A percentile compares a stretch with the other conserved stretches of the same genome.
Evolutionary conservation across 2,329 filamentous ascomycete genomes (phyloP).

Genomic region (Sporothrix inflata): DNA sequence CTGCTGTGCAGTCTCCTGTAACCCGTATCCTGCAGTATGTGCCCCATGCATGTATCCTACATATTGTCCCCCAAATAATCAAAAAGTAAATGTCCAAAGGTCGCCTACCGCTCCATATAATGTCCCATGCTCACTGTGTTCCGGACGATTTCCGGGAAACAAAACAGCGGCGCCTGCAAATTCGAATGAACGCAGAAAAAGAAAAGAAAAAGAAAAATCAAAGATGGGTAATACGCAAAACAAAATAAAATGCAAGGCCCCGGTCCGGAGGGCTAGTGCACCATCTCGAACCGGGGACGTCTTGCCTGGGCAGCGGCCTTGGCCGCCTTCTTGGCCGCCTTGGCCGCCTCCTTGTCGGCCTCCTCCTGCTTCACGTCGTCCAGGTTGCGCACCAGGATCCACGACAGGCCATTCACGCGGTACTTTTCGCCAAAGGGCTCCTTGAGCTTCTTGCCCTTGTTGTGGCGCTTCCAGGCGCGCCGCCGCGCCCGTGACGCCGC

Average conservation of each 20-base stretch:
- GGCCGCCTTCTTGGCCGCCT: constrained; percentile 24
- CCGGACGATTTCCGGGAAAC: background rate
- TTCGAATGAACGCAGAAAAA: too few species aligned
- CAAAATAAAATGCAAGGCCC: background rate
- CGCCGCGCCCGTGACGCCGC: constrained; percentile 34
- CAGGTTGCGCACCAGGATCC: constrained; percentile 30
- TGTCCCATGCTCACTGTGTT: background rate
- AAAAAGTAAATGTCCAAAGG: background rate
- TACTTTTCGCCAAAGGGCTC: constrained; percentile 29
- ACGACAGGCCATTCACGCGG: constrained; percentile 25
- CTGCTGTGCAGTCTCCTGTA: background rate
- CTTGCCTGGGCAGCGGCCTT: background rate
- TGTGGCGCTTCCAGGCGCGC: constrained; percentile 37
- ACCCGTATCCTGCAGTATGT: background rate
- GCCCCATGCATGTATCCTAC: background rate
- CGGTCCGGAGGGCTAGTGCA: background rate
- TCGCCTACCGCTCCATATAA: background rate
- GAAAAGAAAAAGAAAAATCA: background rate
- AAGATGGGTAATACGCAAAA: background rate
- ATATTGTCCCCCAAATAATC: background rate
- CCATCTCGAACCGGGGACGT: background rate
- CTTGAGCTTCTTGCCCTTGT: constrained; percentile 36
- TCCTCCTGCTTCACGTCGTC: constrained; percentile 27
- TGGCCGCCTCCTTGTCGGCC: constrained; percentile 9
- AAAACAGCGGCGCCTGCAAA: background rate